phyloP scores from a whole-genome alignment of 2,329 filamentous ascomycete genomes.

The Chaetomiaceae sp. region DNA sequence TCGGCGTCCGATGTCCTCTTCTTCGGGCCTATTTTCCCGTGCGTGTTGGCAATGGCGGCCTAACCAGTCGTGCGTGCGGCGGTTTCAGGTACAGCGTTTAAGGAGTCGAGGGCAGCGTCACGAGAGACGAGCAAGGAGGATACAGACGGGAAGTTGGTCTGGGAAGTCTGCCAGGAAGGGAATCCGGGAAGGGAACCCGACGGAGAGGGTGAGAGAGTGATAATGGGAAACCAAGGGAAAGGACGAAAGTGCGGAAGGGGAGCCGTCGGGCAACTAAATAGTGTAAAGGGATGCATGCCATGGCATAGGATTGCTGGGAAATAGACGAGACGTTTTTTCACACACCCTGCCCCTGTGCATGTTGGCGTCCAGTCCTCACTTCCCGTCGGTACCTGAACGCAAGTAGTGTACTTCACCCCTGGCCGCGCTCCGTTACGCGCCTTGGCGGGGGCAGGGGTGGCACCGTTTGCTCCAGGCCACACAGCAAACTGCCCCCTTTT shows the following conservation, averaged over 20 bases:
- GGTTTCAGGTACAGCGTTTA: conserved; percentile 11
- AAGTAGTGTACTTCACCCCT: conserved; percentile 19
- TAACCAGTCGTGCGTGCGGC: conserved; percentile 7
- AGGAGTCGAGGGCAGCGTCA: conserved; percentile 7
- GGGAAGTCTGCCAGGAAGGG: conserved; percentile 1
- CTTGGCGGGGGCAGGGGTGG: conserved; percentile 10
- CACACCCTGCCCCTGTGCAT: conserved; percentile 15
- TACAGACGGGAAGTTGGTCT: no score
- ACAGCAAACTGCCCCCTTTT: conserved; percentile 16
- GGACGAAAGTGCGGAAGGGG: conserved; percentile 18
- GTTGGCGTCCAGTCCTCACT: conserved; percentile 18
- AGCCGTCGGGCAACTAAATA: conserved; percentile 22
- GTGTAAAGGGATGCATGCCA: conserved; percentile 16
- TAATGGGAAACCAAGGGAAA: conserved; percentile 22
- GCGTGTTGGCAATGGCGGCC: conserved; percentile 6
- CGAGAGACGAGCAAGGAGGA: no score
- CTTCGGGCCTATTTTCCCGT: conserved; percentile 2
- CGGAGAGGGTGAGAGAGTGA: conserved; percentile 12
- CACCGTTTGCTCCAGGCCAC: conserved; percentile 15
- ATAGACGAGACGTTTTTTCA: conserved; percentile 15
- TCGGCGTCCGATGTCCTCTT: conserved; percentile 1
- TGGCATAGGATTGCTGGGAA: conserved; percentile 17
- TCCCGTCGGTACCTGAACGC: conserved; percentile 18
- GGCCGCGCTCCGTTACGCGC: conserved; percentile 19
- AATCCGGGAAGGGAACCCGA: conserved; percentile 1